phyloP scores from a whole-genome alignment of 1,284 basidiomycete genomes.

The Filobasidium uniguttulatum region DNA sequence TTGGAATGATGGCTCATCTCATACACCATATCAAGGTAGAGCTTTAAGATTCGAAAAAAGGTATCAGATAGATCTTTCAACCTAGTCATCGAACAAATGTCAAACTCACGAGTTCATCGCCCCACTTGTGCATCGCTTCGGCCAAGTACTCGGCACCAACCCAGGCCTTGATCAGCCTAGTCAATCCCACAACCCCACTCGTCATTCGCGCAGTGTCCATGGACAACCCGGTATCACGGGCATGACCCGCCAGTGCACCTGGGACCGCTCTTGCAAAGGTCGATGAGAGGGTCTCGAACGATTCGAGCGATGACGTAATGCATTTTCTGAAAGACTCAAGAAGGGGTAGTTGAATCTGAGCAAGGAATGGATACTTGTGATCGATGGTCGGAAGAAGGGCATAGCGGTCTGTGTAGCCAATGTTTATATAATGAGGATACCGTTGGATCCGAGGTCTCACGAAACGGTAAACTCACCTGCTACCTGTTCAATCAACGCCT shows the following conservation, averaged over 20 bases:
- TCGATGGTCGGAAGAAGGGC: conserved; percentile 62
- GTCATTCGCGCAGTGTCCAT: conserved; percentile 48
- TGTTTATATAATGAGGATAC: no score
- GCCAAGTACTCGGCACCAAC: conserved; percentile 61
- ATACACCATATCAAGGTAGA: conserved; percentile 74
- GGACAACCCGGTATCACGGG: conserved; percentile 39
- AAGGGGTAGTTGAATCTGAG: conserved; percentile 70
- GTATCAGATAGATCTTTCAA: background rate
- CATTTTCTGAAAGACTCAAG: conserved; percentile 62
- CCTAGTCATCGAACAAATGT: background rate
- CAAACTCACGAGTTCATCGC: conserved; percentile 61
- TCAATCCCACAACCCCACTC: conserved; percentile 61
- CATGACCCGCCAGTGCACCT: conserved; percentile 51
- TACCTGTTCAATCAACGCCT: conserved; percentile 72
- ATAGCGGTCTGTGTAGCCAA: conserved; percentile 56
- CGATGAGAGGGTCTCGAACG: conserved; percentile 79
- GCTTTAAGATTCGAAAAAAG: conserved; percentile 41
- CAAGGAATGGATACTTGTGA: conserved; percentile 70
- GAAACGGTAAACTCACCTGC: conserved; percentile 46
- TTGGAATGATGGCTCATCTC: conserved; percentile 52
- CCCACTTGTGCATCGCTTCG: conserved; percentile 58
- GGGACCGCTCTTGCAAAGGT: conserved; percentile 79
- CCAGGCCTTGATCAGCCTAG: conserved; percentile 66
- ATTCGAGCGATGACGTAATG: conserved; percentile 71
- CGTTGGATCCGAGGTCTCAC: background rate